Conservation (phyloP, 352 stramenopile genomes). For the Globisporangium perplexum region DNA sequence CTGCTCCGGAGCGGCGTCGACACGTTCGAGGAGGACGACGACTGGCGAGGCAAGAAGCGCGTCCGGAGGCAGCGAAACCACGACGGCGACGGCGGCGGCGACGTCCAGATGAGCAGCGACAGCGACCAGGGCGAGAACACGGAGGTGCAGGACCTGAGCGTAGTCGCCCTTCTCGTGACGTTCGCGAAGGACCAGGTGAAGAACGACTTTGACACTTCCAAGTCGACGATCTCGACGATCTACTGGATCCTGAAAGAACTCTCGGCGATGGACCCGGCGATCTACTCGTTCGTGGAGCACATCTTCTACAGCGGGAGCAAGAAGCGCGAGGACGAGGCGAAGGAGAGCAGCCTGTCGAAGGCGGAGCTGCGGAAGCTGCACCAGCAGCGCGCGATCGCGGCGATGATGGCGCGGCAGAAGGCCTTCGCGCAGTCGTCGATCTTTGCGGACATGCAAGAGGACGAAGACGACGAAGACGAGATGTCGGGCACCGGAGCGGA, state of each 20-base stretch:
- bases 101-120: constrained; percentile 72
- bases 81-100: constrained; percentile 27
- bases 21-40: constrained; percentile 54
- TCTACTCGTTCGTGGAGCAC: constrained; percentile 49
- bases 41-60: constrained; percentile 55
- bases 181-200: constrained; percentile 70
- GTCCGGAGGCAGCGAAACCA: constrained; percentile 48
- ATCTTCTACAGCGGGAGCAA: constrained; percentile 63
- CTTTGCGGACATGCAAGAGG: constrained; percentile 68
- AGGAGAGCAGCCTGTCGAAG: constrained; percentile 62
- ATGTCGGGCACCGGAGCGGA: constrained; percentile 9
- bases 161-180: constrained; percentile 47
- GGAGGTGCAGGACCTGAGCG: constrained; percentile 61
- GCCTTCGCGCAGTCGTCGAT: constrained; percentile 66
- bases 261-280: constrained; percentile 36
- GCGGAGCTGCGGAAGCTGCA: constrained; percentile 68
- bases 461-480: constrained; percentile 54
- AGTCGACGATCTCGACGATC: constrained; percentile 70
- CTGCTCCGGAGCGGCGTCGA: constrained; percentile 54
- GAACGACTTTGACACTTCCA: constrained; percentile 71
- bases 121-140: constrained; percentile 46
- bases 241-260: constrained; percentile 80
- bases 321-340: constrained; percentile 41
- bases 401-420: constrained; percentile 77
- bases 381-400: constrained; percentile 77